A percentile compares a stretch with the other conserved stretches of the same genome.
Conservation (phyloP, 257 asterid species). For the Solanum infundibuliforme region DNA sequence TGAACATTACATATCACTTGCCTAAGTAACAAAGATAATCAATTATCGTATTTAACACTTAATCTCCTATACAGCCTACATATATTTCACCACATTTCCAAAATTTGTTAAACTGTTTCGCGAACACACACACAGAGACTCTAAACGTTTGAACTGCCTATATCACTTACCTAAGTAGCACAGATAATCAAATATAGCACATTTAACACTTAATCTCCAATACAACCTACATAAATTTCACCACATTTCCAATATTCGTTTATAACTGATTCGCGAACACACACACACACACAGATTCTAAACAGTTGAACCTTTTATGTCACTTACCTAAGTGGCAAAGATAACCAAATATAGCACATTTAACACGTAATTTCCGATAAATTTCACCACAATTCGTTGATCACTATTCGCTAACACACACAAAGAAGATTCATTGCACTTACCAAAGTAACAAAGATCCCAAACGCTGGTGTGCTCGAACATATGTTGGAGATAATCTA, state of each 20-base stretch:
- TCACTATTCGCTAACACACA: neutral
- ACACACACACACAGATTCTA: neutral
- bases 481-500: conserved; percentile 55
- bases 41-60: neutral
- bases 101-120: neutral
- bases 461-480: conserved; percentile 58
- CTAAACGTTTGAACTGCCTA: conserved; percentile 4
- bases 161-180: conserved; percentile 48
- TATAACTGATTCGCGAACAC: neutral
- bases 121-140: neutral
- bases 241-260: neutral
- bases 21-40: conserved; percentile 23
- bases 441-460: conserved; percentile 63
- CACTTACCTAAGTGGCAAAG: conserved; percentile 54
- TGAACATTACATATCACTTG: conserved; percentile 23
- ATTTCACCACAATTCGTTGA: neutral
- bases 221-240: neutral
- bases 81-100: neutral
- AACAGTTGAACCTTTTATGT: conserved; percentile 10
- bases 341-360: neutral
- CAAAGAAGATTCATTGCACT: conserved; percentile 4
- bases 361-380: neutral
- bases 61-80: neutral
- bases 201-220: neutral
- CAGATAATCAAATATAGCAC: conserved; percentile 6